Evolutionary conservation across 257 asterid species (phyloP), one percentile per base, ranked within the genome.

Genomic region (Leonotis leonurus): DNA sequence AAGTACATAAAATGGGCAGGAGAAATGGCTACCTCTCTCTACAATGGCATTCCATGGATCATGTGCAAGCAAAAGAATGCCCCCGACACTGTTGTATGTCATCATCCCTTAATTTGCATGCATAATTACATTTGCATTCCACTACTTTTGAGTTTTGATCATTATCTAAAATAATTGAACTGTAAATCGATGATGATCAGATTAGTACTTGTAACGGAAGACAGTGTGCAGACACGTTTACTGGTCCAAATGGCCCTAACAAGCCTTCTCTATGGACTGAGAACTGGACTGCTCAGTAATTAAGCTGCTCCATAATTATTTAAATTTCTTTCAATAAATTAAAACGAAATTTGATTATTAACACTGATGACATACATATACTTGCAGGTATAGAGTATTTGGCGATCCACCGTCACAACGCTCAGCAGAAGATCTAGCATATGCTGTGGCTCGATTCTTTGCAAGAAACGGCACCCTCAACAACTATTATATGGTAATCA

Each of bases 241-340:
- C 67, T 0, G 98, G 96, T 27, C 87, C 98, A 52, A 86, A 86
- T 67, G 91, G 96, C 13, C 84, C 85, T 21, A 50, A 81, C 65
- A 91, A 88, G 78, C 98, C 96, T n/a, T 67, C 90, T 20, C 58
- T 88, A 24, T 90, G 97, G 97, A 90, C 97, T 2, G 97, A 90
- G 70, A 90, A 88, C 59, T 90, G 97, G 97, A 87, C 95, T 3
- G 96, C 92, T 20, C 94, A 87, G 94, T 85, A 70, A 58, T 5
- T n/a, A n/a, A n/a, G n/a, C n/a, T n/a, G n/a, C n/a, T n/a, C n/a
- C n/a, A n/a, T n/a, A n/a, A n/a, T n/a, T n/a, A n/a, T n/a, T n/a
- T n/a, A n/a, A n/a, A n/a, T n/a, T n/a, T n/a, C n/a, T n/a, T n/a
- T n/a, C n/a, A n/a, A n/a, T n/a, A n/a, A n/a, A n/a, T n/a, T n/a